A percentile compares a stretch with the other conserved stretches of the same genome.
Evolutionary conservation across 352 stramenopile species (phyloP).

Genomic region (Phytophthora idaei): DNA sequence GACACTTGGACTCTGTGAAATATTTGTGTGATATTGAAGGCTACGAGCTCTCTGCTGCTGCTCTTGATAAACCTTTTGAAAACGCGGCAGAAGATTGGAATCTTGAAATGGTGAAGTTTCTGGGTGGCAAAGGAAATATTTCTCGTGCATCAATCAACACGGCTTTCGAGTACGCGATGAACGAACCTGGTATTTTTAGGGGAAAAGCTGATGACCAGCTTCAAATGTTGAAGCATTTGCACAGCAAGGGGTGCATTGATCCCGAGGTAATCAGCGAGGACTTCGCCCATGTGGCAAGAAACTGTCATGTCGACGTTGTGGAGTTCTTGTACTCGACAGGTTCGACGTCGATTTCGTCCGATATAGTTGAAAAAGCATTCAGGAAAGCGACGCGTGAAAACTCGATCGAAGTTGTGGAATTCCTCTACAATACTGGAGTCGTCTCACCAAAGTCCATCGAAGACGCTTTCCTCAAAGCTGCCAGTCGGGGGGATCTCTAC

Average conservation of each 20-base stretch:
- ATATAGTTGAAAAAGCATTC: background rate
- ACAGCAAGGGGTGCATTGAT: background rate
- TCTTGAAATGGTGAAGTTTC: background rate
- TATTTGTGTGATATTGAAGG: background rate
- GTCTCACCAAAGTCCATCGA: background rate
- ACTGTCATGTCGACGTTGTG: background rate
- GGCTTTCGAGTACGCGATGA: background rate
- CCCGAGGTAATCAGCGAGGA: background rate
- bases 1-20: background rate
- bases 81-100: background rate
- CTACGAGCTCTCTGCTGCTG: background rate
- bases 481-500: constrained; percentile 2
- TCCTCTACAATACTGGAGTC: constrained; percentile 1
- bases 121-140: background rate
- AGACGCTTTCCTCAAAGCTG: constrained; percentile 1
- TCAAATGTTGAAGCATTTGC: background rate
- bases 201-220: background rate
- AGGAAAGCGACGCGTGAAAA: background rate
- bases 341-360: background rate
- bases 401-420: constrained; percentile 7
- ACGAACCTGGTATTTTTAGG: background rate
- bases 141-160: background rate
- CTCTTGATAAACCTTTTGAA: background rate
- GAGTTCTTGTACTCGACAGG: background rate
- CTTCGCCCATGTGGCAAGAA: background rate